Conservation (phyloP, 2,329 filamentous ascomycete species). For the Alternaria longipes region DNA sequence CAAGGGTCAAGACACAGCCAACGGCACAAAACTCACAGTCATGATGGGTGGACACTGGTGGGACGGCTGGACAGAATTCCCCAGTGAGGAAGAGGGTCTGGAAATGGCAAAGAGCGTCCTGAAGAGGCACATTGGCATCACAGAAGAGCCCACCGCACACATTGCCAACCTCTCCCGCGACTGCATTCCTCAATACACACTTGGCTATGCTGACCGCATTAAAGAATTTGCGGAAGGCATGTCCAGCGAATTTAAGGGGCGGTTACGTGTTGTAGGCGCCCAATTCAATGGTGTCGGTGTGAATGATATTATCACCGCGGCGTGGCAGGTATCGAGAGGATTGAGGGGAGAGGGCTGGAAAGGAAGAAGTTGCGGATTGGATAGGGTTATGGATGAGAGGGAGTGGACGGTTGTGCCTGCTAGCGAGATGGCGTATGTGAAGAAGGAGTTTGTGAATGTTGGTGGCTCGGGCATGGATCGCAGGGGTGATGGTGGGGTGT, state of each 20-base stretch:
- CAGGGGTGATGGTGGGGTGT: slow-evolving; percentile 11
- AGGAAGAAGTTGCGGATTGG: slow-evolving; percentile 39
- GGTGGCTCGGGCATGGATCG: slow-evolving; percentile 2
- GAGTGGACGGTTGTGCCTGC: slow-evolving; percentile 23
- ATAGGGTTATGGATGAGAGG: slow-evolving; percentile 27
- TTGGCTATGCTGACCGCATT: slow-evolving; percentile 77
- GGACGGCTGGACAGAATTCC: slow-evolving; percentile 70
- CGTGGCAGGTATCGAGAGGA: slow-evolving; percentile 62
- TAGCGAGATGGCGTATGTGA: slow-evolving; percentile 19
- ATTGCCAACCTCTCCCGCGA: slow-evolving; percentile 70
- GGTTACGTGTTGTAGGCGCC: slow-evolving; percentile 68
- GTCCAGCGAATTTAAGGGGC: slow-evolving; percentile 67
- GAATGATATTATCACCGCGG: slow-evolving; percentile 64
- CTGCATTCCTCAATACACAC: slow-evolving; percentile 89
- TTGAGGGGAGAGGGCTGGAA: slow-evolving; percentile 43
- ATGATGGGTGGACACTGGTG: slow-evolving; percentile 96
- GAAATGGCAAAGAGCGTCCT: slow-evolving; percentile 75
- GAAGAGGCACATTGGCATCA: slow-evolving; percentile 77
- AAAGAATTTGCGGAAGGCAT: slow-evolving; percentile 62
- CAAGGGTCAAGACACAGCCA: slow-evolving; percentile 63
- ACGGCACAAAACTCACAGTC: slow-evolving; percentile 87
- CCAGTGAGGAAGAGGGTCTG: slow-evolving; percentile 71
- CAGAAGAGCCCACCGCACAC: slow-evolving; percentile 67
- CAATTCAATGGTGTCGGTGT: slow-evolving; percentile 60
- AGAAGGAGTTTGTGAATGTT: neutral